Base-by-base conservation (phyloP, 495 filamentous ascomycete genomes). In the Diplogelasinospora grovesii region DNA sequence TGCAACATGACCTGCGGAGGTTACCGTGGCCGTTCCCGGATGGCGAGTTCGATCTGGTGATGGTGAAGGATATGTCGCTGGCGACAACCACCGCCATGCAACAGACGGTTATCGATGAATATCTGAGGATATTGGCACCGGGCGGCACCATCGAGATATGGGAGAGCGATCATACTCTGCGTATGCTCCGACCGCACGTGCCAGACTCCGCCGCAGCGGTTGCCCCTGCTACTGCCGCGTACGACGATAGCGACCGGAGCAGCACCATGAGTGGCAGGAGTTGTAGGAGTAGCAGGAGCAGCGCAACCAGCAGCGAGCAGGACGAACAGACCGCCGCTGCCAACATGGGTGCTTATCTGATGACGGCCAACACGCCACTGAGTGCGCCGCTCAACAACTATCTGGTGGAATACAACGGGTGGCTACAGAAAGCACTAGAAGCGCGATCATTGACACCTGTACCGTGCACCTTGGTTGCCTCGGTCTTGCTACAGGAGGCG, bases 91-190 rank as follows among this genome's bases (percentile, higher is more conserved):
- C 71, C 15, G 71, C 74, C 9, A 73, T 81, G 51, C 77, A 83
- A 26, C 76, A 79, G 23, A 51, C 57, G 6, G 65, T 89, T 10
- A 71, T 94, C 41, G 78, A 83, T 26, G 89, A 95, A 51, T 81
- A 81, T 37, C 60, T 88, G 36, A 82, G 89, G 19, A 68, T 95
- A 11, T 64, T 95, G 28, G 79, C 76, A 49, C 80, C 81, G 0
- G 89, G 86, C 5, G 90, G 90, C 1, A 75, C 79, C 10, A 54
- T 95, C 36, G 90, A 96, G 61, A 76, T 94, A 16, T 92, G 87
- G 85, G 86, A 93, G 47, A 80, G 79, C 1, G 86, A 90, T 62
- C 79, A 84, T 52, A 72, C 79, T 8, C 73, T 93, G 48, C 80
- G 84, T 43, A 86, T 82, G 53, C 61, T 93, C 29, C 71, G 83